A percentile compares a stretch with the other conserved stretches of the same genome.
Evolutionary conservation across 2,329 filamentous ascomycete genomes (phyloP).

Genomic region (Coniochaeta sp.): DNA sequence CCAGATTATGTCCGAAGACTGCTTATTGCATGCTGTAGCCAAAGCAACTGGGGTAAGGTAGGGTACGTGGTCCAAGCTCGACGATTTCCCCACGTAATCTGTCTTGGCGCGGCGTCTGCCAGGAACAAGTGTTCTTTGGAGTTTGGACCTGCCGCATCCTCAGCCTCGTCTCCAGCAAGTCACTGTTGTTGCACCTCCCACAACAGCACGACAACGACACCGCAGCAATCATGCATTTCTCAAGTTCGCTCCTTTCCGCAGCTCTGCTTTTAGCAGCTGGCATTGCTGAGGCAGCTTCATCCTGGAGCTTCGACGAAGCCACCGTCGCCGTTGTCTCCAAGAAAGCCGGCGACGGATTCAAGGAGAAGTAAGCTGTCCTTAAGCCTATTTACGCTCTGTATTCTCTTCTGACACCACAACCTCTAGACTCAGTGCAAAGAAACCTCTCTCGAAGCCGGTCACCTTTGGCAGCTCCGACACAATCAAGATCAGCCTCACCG

Average conservation of each 20-base stretch:
- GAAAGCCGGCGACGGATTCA: constrained; percentile 50
- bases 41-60: too few species aligned
- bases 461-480: constrained; percentile 61
- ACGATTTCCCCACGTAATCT: neutral
- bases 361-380: constrained; percentile 51
- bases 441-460: constrained; percentile 56
- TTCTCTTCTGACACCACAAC: too few species aligned
- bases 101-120: neutral
- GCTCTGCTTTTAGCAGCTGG: constrained; percentile 41
- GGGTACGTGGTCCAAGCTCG: neutral
- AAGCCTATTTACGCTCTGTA: too few species aligned
- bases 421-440: constrained; percentile 49
- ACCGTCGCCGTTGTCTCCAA: constrained; percentile 60
- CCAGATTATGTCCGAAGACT: neutral
- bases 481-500: constrained; percentile 75
- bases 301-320: constrained; percentile 70
- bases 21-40: neutral
- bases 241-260: constrained; percentile 29
- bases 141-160: neutral
- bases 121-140: constrained; percentile 5
- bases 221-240: constrained; percentile 29
- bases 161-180: neutral
- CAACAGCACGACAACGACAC: neutral
- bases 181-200: neutral
- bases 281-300: constrained; percentile 44